Evolutionary conservation across 768 basidiomycete genomes (phyloP).

Genomic region (Russula earlei): DNA sequence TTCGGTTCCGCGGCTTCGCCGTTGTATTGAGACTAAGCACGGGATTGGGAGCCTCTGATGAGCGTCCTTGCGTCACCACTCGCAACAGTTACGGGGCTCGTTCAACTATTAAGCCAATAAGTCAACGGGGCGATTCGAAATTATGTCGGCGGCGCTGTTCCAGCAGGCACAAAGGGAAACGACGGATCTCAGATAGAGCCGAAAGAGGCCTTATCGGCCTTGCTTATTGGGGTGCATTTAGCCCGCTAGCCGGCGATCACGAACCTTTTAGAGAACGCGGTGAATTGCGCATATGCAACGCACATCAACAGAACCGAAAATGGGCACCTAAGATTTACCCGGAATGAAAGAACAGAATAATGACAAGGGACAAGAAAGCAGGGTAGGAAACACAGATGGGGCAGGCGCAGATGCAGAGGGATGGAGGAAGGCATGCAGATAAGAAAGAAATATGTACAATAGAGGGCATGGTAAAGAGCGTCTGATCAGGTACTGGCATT

Average conservation of each 20-base stretch:
- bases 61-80: neutral
- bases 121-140: neutral
- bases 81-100: neutral
- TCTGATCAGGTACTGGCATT: slow-evolving; percentile 24
- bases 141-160: neutral
- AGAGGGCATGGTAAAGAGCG: slow-evolving; percentile 11
- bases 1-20: neutral
- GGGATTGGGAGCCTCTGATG: neutral
- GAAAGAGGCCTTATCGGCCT: neutral
- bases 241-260: slow-evolving; percentile 2
- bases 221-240: neutral
- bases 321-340: slow-evolving; percentile 16
- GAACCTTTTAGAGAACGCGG: slow-evolving; percentile 3
- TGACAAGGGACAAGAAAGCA: slow-evolving; percentile 16
- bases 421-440: slow-evolving; percentile 21
- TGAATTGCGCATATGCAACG: neutral
- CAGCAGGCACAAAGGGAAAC: slow-evolving; percentile 2
- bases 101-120: neutral
- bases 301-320: slow-evolving; percentile 6
- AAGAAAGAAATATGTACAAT: slow-evolving; percentile 26
- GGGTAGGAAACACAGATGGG: slow-evolving; percentile 19
- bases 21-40: neutral
- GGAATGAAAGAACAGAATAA: slow-evolving; percentile 4
- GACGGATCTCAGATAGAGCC: slow-evolving; percentile 5
- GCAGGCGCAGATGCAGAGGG: slow-evolving; percentile 24